phyloP scores from a whole-genome alignment of 2,329 filamentous ascomycete species.

The Harringtonia aguacate region DNA sequence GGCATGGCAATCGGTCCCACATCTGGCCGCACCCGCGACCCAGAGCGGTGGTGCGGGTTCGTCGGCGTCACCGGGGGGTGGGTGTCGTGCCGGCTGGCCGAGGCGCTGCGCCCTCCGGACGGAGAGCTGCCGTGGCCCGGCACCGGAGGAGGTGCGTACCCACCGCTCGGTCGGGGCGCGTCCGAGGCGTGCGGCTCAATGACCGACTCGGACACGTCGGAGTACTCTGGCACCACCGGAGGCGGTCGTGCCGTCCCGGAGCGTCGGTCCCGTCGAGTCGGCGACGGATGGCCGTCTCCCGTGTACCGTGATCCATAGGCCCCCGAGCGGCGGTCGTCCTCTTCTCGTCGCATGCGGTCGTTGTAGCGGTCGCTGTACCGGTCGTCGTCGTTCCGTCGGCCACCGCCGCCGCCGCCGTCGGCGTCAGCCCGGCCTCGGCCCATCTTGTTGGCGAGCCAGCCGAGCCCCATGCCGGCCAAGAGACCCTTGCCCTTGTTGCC shows the following conservation, averaged over 20 bases:
- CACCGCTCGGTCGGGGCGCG: too few relatives aligned
- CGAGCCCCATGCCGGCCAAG: constrained; percentile 52
- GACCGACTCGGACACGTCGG: constrained; percentile 22
- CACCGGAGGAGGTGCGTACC: neutral
- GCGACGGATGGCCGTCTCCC: constrained; percentile 51
- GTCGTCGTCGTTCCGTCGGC: too few relatives aligned
- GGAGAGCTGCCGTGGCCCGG: neutral
- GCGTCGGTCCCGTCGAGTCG: constrained; percentile 27
- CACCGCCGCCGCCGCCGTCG: too few relatives aligned
- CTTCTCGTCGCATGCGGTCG: constrained; percentile 32
- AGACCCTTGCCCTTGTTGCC: constrained; percentile 40
- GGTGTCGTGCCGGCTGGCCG: neutral
- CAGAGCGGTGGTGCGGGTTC: neutral
- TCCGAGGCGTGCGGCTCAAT: constrained; percentile 23
- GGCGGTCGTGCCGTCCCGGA: neutral
- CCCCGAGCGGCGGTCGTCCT: constrained; percentile 45
- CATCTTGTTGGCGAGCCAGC: constrained; percentile 57
- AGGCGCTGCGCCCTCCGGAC: constrained; percentile 2
- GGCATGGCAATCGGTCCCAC: constrained; percentile 36
- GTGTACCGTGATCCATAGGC: constrained; percentile 55
- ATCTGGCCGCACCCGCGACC: constrained; percentile 20
- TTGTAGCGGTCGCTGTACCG: too few relatives aligned
- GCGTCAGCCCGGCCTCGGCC: constrained; percentile 33
- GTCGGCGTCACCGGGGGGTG: neutral
- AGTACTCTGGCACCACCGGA: constrained; percentile 7